A percentile compares a stretch with the other conserved stretches of the same genome.
Evolutionary conservation across 2,329 filamentous ascomycete species (phyloP).

Genomic region (Botryosphaeria dothidea): DNA sequence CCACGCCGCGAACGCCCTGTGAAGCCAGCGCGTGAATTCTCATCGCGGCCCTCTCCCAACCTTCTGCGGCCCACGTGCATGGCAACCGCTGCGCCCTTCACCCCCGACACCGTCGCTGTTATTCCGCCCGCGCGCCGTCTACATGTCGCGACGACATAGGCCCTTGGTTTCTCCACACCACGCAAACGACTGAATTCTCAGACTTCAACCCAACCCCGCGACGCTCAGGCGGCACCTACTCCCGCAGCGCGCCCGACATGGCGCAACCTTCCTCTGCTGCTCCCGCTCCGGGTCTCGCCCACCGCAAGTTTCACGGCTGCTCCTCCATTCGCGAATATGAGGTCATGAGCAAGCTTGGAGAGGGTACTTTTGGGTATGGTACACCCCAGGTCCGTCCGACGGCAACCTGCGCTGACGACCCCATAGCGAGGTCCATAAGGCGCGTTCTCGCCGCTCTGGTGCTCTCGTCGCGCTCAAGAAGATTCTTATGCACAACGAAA

Average conservation of each 20-base stretch:
- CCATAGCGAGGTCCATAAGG: constrained; percentile 83
- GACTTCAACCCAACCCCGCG: background rate
- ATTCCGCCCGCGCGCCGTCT: constrained; percentile 10
- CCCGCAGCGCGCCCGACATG: background rate
- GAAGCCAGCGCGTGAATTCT: background rate
- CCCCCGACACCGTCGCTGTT: background rate
- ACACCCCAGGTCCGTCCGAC: constrained; percentile 14
- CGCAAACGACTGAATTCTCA: constrained; percentile 3
- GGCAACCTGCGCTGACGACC: background rate
- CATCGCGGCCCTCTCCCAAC: background rate
- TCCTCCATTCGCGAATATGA: constrained; percentile 81
- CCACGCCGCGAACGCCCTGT: background rate
- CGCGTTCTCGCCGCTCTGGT: constrained; percentile 72
- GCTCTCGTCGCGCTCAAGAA: constrained; percentile 89
- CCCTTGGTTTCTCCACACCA: background rate
- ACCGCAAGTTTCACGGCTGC: constrained; percentile 74
- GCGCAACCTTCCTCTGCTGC: constrained; percentile 26
- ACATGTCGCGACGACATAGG: constrained; percentile 20
- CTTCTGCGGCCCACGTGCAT: background rate
- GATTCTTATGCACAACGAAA: constrained; percentile 99
- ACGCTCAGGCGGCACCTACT: background rate
- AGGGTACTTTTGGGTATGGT: constrained; percentile 87
- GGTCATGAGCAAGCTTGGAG: constrained; percentile 79
- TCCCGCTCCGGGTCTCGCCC: constrained; percentile 53
- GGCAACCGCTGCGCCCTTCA: background rate